These are phyloP conservation scores for Vitis riparia DNA, from an alignment of 164 flowering plant genomes.

Conservation along the genomic window DNA sequence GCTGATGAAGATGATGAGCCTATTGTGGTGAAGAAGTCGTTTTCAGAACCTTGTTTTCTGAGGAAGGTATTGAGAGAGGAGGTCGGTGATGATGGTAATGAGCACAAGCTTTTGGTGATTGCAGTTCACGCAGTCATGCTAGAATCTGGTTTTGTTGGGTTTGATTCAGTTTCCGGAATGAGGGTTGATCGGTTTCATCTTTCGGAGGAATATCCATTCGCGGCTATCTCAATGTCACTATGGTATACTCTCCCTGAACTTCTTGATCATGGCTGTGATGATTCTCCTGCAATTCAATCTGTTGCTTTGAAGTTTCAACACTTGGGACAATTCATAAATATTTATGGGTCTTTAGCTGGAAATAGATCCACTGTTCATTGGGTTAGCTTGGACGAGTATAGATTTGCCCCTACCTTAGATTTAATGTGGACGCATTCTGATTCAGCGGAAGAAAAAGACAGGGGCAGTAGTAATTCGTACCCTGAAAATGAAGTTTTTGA, in stretches of 20 bases:
- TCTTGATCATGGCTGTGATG: slow-evolving; percentile 1
- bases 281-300: slow-evolving; percentile 17
- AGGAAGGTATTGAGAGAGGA: slow-evolving; percentile 54
- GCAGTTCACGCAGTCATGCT: slow-evolving; percentile 76
- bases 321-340: slow-evolving; percentile 47
- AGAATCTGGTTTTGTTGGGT: slow-evolving; percentile 69
- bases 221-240: slow-evolving; percentile 25
- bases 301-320: slow-evolving; percentile 57
- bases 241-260: slow-evolving; percentile 58
- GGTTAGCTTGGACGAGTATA: slow-evolving; percentile 40
- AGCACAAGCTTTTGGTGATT: slow-evolving; percentile 39
- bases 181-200: slow-evolving; percentile 38
- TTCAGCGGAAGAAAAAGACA: background rate
- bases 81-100: slow-evolving; percentile 20
- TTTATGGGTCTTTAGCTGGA: slow-evolving; percentile 55
- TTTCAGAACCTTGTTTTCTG: slow-evolving; percentile 48
- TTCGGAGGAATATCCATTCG: slow-evolving; percentile 40
- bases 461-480: slow-evolving; percentile 10
- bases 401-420: slow-evolving; percentile 41
- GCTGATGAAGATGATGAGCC: slow-evolving; percentile 22
- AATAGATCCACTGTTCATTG: slow-evolving; percentile 27
- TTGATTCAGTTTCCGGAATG: slow-evolving; percentile 32
- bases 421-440: slow-evolving; percentile 29
- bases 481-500: slow-evolving; percentile 49
- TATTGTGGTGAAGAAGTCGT: slow-evolving; percentile 11